These are phyloP conservation scores for Candida ulmi DNA, from an alignment of 805 yeast species.

Conservation along the genomic window DNA sequence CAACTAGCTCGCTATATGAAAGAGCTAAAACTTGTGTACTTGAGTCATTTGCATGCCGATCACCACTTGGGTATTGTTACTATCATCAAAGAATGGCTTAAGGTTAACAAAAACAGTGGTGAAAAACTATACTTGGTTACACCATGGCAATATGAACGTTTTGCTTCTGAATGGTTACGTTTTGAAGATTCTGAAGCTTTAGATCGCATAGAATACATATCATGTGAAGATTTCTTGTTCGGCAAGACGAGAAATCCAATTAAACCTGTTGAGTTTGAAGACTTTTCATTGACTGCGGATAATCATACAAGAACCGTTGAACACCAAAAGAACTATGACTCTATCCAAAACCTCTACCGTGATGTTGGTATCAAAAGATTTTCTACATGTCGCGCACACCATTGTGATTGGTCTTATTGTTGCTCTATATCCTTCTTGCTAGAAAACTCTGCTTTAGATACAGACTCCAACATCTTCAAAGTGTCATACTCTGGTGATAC, in stretches of 20 bases:
- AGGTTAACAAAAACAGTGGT: slow-evolving; percentile 32
- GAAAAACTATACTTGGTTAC: slow-evolving; percentile 51
- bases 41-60: slow-evolving; percentile 95
- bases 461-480: slow-evolving; percentile 38
- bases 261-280: slow-evolving; percentile 23
- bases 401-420: slow-evolving; percentile 80
- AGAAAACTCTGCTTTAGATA: slow-evolving; percentile 17
- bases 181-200: slow-evolving; percentile 39
- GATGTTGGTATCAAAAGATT: slow-evolving; percentile 40
- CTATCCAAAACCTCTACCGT: slow-evolving; percentile 31
- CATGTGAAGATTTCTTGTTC: slow-evolving; percentile 52
- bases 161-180: slow-evolving; percentile 62
- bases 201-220: slow-evolving; percentile 42
- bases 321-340: slow-evolving; percentile 17
- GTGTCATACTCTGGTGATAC: slow-evolving; percentile 94
- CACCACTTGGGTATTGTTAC: slow-evolving; percentile 86
- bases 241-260: slow-evolving; percentile 30
- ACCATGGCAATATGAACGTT: slow-evolving; percentile 70
- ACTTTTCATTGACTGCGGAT: slow-evolving; percentile 4
- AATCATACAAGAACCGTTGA: neutral
- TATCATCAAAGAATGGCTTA: slow-evolving; percentile 62
- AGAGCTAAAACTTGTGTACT: slow-evolving; percentile 60
- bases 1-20: slow-evolving; percentile 39
- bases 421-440: slow-evolving; percentile 46
- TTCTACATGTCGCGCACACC: slow-evolving; percentile 70